phyloP scores from a whole-genome alignment of 1,139 yeast genomes.

The Blastobotrys apis region DNA sequence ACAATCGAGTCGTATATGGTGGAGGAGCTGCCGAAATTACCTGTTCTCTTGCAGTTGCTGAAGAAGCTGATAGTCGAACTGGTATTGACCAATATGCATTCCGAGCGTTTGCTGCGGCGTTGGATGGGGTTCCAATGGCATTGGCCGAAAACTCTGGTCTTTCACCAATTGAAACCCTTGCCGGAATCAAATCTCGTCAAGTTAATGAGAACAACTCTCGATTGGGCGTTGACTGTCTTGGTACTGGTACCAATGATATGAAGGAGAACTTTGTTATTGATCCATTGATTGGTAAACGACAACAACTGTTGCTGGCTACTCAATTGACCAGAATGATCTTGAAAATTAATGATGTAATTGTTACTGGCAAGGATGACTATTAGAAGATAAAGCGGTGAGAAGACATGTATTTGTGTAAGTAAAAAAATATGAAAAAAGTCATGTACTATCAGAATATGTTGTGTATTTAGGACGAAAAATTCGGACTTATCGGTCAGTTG shows the following conservation, averaged over 20 bases:
- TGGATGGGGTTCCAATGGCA: conserved; percentile 90
- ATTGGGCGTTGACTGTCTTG: conserved; percentile 92
- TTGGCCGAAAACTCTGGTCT: conserved; percentile 96
- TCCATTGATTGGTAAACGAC: conserved; percentile 95
- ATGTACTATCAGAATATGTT: too few species aligned
- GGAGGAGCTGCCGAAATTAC: conserved; percentile 98
- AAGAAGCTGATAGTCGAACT: conserved; percentile 85
- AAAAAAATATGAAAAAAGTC: not conserved
- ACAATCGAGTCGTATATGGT: conserved; percentile 91
- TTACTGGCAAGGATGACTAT: conserved; percentile 75
- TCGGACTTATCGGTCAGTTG: too few species aligned
- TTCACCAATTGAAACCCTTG: conserved; percentile 85
- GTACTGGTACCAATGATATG: conserved; percentile 79
- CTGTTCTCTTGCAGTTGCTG: conserved; percentile 85
- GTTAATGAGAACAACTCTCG: conserved; percentile 64
- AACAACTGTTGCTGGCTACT: conserved; percentile 90
- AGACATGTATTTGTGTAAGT: not conserved
- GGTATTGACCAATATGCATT: conserved; percentile 98
- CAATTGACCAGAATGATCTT: conserved; percentile 96
- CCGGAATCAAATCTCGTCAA: conserved; percentile 80
- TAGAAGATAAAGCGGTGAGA: too few species aligned
- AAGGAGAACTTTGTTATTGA: conserved; percentile 91
- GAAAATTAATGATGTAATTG: conserved; percentile 92
- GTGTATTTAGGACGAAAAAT: too few species aligned
- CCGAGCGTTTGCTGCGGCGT: conserved; percentile 88